Conservation (phyloP, 306 rosid species). For the Rubus parviflorus region DNA sequence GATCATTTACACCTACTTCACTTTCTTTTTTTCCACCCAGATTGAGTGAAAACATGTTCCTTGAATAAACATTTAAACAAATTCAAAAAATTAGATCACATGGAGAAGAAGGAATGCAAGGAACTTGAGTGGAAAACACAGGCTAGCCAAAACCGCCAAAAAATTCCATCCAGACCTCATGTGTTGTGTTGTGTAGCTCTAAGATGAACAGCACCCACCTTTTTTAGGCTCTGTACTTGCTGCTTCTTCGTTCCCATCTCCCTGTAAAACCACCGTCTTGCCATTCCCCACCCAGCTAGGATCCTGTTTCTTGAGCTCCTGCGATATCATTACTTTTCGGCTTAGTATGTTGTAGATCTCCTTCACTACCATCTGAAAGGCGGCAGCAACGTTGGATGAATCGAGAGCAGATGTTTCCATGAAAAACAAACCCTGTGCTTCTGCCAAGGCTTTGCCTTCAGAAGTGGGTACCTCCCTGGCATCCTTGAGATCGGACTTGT, state of each 20-base stretch:
- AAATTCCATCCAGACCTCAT: constrained; percentile 17
- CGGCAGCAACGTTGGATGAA: constrained; percentile 83
- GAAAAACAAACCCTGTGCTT: constrained; percentile 91
- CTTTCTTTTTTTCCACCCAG: constrained; percentile 30
- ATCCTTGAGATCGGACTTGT: constrained; percentile 93
- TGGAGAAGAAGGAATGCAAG: constrained; percentile 28
- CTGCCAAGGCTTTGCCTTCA: constrained; percentile 88
- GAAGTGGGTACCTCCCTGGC: constrained; percentile 89
- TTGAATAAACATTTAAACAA: constrained; percentile 26
- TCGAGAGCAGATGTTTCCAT: constrained; percentile 98
- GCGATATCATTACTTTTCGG: constrained; percentile 90
- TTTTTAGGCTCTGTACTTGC: constrained; percentile 45
- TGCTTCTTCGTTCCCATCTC: constrained; percentile 47
- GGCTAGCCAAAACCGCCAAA: constrained; percentile 27
- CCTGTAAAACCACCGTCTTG: constrained; percentile 73
- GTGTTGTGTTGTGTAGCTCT: constrained; percentile 13
- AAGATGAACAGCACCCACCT: constrained; percentile 80
- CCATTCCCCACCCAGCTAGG: constrained; percentile 57
- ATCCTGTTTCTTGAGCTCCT: constrained; percentile 72
- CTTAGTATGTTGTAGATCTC: constrained; percentile 92
- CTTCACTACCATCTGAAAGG: constrained; percentile 88
- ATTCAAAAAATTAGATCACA: constrained; percentile 32
- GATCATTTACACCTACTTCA: constrained; percentile 43
- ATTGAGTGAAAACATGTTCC: constrained; percentile 20
- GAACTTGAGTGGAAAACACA: constrained; percentile 22